These are phyloP conservation scores for Sporothrix pseudoabietina DNA, from an alignment of 2,329 filamentous ascomycete species.

Conservation along the genomic window DNA sequence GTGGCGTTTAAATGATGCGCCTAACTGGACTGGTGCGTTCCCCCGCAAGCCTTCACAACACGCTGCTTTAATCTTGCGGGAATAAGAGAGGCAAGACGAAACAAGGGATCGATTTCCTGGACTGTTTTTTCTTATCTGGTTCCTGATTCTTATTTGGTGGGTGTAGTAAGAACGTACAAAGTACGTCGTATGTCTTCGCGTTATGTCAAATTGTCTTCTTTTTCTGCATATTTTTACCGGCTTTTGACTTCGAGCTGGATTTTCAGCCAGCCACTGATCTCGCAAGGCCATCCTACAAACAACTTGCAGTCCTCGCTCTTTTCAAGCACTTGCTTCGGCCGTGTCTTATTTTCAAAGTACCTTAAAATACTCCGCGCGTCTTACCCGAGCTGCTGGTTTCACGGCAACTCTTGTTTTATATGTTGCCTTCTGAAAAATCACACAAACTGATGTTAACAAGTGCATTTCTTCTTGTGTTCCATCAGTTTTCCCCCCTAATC, in stretches of 20 bases:
- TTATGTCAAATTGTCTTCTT: neutral
- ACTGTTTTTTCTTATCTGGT: neutral
- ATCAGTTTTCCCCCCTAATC: neutral
- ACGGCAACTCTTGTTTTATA: neutral
- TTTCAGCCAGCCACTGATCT: slow-evolving; percentile 19
- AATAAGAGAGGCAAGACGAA: neutral
- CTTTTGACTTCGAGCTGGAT: neutral
- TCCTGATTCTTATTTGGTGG: neutral
- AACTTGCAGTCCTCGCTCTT: neutral
- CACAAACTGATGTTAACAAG: neutral
- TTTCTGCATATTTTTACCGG: slow-evolving; percentile 1
- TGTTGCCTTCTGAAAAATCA: neutral
- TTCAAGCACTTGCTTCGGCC: neutral
- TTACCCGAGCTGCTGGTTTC: neutral
- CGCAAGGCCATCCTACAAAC: neutral
- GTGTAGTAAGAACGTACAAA: neutral
- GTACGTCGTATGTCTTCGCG: neutral
- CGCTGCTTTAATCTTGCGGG: neutral
- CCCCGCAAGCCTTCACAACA: neutral
- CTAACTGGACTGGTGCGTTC: neutral
- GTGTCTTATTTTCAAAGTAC: neutral
- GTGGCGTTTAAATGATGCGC: neutral
- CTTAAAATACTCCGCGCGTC: no score
- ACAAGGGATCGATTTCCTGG: neutral
- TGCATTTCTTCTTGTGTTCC: neutral